Evolutionary conservation across 1,284 basidiomycete genomes (phyloP), one percentile per base, ranked within the genome.

Genomic region (Ganoderma sinense): DNA sequence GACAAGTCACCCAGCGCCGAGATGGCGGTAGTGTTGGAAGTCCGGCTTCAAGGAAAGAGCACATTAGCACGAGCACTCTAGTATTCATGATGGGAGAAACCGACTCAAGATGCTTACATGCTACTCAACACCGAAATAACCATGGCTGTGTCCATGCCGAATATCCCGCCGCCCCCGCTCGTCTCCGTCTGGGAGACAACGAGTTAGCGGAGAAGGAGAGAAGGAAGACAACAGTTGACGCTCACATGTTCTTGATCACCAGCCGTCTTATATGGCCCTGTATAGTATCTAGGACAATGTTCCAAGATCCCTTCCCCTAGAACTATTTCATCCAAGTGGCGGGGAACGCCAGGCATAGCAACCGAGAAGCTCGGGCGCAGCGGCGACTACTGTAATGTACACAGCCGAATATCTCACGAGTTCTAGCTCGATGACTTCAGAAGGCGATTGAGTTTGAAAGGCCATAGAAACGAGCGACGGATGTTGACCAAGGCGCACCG

Each of bases 321-420:
- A 36, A 36, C 36, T 6, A 36, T 8, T 36, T 36, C 36, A 36
- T 36, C 36, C 10, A 6, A 36, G 36, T 36, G 29, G 31, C 56
- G 23, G 33, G 8, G 56, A 48, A 51, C 23, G 7, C 23, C 4
- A 51, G 10, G 33, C 56, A 10, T 59, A n/a, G 39, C 56, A 20
- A 59, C 56, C 56, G 20, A 59, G 56, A 59, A 59, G 56, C 56
- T 5, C 39, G 56, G 33, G 56, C 56, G 56, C 20, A 20, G 18
- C 16, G 33, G 10, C 33, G 10, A 59, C 56, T 58, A 36, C 36
- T 10, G 36, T 36, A 36, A 36, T 36, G 31, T 3, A n/a, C 20
- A 4, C 8, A 29, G 31, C 5, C 18, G 31, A 20, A 14, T 10
- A 18, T 59, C 36, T 36, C 56, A 39, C 56, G 56, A 23, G 20